phyloP scores from a whole-genome alignment of 148 eudicot species.

The Camellia sinensis region DNA sequence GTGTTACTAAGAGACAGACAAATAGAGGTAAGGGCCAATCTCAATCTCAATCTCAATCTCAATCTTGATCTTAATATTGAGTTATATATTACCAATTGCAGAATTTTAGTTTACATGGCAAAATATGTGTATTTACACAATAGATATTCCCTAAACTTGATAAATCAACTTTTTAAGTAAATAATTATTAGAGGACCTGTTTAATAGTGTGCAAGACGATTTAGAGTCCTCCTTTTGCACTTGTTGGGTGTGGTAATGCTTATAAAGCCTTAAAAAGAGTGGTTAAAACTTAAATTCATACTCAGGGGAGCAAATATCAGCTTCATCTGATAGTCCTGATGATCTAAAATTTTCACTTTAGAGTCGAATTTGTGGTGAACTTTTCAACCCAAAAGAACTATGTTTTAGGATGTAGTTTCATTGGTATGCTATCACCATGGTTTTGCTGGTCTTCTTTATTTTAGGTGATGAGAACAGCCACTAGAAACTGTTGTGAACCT shows the following conservation, averaged over 20 bases:
- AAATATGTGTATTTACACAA: neutral
- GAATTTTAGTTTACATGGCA: neutral
- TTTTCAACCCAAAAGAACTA: neutral
- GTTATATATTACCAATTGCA: neutral
- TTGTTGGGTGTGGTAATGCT: neutral
- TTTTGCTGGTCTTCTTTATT: neutral
- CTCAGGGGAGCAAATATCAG: neutral
- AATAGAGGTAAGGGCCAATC: slow-evolving; percentile 48
- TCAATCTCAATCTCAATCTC: neutral
- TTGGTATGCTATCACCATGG: neutral
- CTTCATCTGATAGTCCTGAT: neutral
- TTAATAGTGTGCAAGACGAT: neutral
- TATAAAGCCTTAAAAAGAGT: neutral
- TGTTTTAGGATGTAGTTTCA: neutral
- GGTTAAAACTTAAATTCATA: neutral
- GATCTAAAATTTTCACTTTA: neutral
- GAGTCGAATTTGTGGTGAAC: neutral
- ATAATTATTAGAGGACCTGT: neutral
- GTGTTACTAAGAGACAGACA: slow-evolving; percentile 49
- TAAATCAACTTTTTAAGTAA: neutral
- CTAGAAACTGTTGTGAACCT: slow-evolving; percentile 2
- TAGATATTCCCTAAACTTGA: neutral
- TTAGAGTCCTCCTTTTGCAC: neutral
- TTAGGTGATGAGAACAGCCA: neutral
- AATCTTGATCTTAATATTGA: neutral